Base-by-base conservation (phyloP, 257 asterid genomes). In the Primulina eburnea region DNA sequence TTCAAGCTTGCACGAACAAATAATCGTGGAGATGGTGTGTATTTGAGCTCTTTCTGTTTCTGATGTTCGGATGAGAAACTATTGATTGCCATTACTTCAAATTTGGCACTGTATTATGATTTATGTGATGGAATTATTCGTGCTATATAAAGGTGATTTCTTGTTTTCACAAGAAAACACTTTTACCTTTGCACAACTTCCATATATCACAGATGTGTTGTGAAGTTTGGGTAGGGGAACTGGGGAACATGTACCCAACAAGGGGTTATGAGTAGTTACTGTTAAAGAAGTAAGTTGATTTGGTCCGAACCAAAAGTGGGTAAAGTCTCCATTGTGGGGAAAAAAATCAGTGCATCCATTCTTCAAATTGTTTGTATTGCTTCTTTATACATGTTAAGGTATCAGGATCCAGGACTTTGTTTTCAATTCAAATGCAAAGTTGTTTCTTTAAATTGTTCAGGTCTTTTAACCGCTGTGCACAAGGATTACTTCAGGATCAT, bases 11-110 rank as follows among this genome's bases (percentile, higher is more conserved):
- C 95, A 8, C 81, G 99, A 63, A 94, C 99, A 7, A 94, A 94
- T 77, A 91, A 91, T 69, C 97, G 99, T 0, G 99, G 99, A 5
- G 99, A 94, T 76, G 99, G 97, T 94, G 87, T n/a, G 69, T 28
- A 4, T 7, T 5, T 62, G 4, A 47, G 56, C 56, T 47, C 8
- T 14, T 59, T 32, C 64, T 57, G 37, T 67, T 52, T 63, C 3
- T 50, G 56, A 47, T 14, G 10, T 38, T 62, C 7, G 55, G 43
- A 64, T 10, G 11, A 1, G 33, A 38, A 40, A 37, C 69, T 64
- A 38, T 40, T 65, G 56, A 5, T 47, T 47, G 20, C 1, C 8
- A 14, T 47, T 47, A 14, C 56, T 14, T 47, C 56, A 47, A 14
- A 14, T 47, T 47, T 47, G 56, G 2, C 20, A 4, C 18, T 12